A percentile compares a stretch with the other conserved stretches of the same genome.
Conservation (phyloP, 2,329 filamentous ascomycete species). For the Sarocladiaceae sp. region DNA sequence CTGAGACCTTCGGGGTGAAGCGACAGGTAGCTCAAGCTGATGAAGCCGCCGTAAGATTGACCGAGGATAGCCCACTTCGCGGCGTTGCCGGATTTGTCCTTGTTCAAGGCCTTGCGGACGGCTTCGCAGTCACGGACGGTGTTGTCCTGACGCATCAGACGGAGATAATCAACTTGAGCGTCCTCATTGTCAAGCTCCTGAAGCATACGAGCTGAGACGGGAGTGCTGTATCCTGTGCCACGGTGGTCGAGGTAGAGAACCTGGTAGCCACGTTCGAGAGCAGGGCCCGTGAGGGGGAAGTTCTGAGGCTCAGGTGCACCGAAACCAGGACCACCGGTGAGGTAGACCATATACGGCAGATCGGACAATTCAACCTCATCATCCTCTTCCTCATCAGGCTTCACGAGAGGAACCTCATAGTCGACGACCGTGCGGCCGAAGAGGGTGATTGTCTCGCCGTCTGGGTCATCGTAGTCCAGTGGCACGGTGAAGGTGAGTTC, state of each 20-base stretch:
- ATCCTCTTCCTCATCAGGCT: constrained; percentile 19
- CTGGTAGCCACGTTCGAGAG: constrained; percentile 82
- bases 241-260: constrained; percentile 85
- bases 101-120: constrained; percentile 69
- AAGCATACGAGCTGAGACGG: constrained; percentile 71
- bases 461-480: constrained; percentile 65
- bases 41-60: constrained; percentile 91
- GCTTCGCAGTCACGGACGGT: constrained; percentile 89
- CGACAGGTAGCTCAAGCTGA: constrained; percentile 77
- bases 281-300: constrained; percentile 60
- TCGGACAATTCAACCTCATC: constrained; percentile 28
- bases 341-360: constrained; percentile 61
- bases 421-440: constrained; percentile 74
- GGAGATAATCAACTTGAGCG: constrained; percentile 75
- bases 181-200: constrained; percentile 48
- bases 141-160: constrained; percentile 81
- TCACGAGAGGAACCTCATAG: constrained; percentile 56
- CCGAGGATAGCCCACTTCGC: constrained; percentile 84
- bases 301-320: constrained; percentile 72
- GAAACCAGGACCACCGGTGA: constrained; percentile 83
- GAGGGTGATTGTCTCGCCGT: constrained; percentile 60
- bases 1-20: constrained; percentile 71
- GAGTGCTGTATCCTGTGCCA: constrained; percentile 80
- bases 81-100: constrained; percentile 62
- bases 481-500: constrained; percentile 88